These are phyloP conservation scores for Mediolabrus comicus DNA, from an alignment of 108 stramenopile species.

Conservation along the genomic window DNA sequence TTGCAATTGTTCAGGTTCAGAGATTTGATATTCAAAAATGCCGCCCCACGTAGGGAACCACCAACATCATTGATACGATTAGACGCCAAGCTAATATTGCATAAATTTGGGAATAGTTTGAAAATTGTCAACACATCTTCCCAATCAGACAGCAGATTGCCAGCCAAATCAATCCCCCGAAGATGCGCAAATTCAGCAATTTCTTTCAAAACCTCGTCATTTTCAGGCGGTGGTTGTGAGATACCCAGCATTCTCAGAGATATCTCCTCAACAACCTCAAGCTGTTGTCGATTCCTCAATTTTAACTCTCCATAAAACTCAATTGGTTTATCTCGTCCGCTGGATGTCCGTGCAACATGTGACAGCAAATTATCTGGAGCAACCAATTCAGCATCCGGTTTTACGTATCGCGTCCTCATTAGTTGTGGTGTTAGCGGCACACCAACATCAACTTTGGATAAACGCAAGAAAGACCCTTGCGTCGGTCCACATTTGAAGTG, in stretches of 20 bases:
- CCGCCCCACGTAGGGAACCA: conserved; percentile 7
- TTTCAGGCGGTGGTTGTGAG: conserved; percentile 26
- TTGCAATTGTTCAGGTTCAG: conserved; percentile 70
- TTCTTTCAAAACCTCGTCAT: conserved; percentile 27
- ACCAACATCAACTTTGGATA: conserved; percentile 65
- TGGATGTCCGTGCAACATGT: conserved; percentile 67
- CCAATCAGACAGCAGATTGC: conserved; percentile 78
- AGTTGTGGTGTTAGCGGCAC: conserved; percentile 52
- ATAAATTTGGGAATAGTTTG: conserved; percentile 61
- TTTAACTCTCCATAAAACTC: conserved; percentile 85
- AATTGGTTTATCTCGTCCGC: conserved; percentile 77
- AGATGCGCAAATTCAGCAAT: conserved; percentile 53
- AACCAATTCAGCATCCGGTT: conserved; percentile 66
- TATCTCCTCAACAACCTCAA: conserved; percentile 64
- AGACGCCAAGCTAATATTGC: conserved; percentile 63
- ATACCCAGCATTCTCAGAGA: conserved; percentile 79
- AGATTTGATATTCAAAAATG: conserved; percentile 26
- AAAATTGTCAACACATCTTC: conserved; percentile 49
- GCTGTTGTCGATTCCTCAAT: conserved; percentile 74
- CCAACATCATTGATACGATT: conserved; percentile 69
- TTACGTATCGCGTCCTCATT: conserved; percentile 66
- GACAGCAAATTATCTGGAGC: conserved; percentile 82
- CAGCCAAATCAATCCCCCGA: conserved; percentile 77
- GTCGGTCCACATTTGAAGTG: conserved; percentile 75
- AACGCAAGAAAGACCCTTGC: conserved; percentile 72